phyloP scores from a whole-genome alignment of 164 flowering plant genomes.

The Brasenia schreberi region DNA sequence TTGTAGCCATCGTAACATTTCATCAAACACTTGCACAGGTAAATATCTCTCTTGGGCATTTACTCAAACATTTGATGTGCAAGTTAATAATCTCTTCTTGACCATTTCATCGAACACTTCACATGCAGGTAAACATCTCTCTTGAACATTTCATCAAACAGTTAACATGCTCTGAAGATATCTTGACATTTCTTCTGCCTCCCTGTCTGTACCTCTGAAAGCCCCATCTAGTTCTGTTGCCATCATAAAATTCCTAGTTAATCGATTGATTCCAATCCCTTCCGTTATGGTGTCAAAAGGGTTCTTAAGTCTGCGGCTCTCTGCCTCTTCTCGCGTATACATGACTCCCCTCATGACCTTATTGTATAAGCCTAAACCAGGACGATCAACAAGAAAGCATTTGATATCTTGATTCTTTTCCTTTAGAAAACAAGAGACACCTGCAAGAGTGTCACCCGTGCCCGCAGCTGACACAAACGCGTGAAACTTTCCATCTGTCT shows the following conservation, averaged over 20 bases:
- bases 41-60: too few species aligned
- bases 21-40: too few species aligned
- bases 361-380: conserved; percentile 94
- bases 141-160: too few species aligned
- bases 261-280: conserved; percentile 89
- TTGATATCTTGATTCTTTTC: conserved; percentile 58
- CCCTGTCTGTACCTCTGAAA: conserved; percentile 72
- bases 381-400: conserved; percentile 85
- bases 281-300: conserved; percentile 99
- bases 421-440: conserved; percentile 79
- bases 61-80: too few species aligned
- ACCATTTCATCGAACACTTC: too few species aligned
- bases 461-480: conserved; percentile 96
- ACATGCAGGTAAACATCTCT: too few species aligned
- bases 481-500: conserved; percentile 57
- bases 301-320: conserved; percentile 83
- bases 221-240: conserved; percentile 83
- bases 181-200: conserved; percentile 99
- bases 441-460: conserved; percentile 93
- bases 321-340: conserved; percentile 94
- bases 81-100: too few species aligned
- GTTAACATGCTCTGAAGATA: too few species aligned
- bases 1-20: too few species aligned
- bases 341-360: conserved; percentile 94
- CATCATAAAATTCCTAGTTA: conserved; percentile 70